Conservation (phyloP, 352 stramenopile species). For the Globisporangium sylvaticum region DNA sequence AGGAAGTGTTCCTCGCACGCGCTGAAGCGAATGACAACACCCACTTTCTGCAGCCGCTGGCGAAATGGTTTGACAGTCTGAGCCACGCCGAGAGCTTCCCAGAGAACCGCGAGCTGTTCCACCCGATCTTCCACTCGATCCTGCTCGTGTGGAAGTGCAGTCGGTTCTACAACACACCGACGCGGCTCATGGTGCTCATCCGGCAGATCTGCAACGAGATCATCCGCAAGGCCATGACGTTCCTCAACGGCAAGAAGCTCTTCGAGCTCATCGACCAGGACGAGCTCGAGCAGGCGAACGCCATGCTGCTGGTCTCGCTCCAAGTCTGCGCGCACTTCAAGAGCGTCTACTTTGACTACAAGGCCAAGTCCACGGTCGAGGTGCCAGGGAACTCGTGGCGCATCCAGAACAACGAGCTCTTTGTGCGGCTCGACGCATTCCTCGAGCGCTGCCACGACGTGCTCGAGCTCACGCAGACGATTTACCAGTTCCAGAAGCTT, state of each 20-base stretch:
- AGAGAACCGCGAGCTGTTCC: slow-evolving; percentile 70
- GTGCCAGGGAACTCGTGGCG: slow-evolving; percentile 86
- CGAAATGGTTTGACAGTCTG: slow-evolving; percentile 55
- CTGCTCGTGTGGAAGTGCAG: slow-evolving; percentile 90
- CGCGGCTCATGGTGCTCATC: slow-evolving; percentile 84
- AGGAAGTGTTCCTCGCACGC: slow-evolving; percentile 86
- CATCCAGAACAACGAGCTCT: slow-evolving; percentile 91
- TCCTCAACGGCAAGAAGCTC: slow-evolving; percentile 69
- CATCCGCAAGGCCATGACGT: slow-evolving; percentile 67
- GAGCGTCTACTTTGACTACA: slow-evolving; percentile 92
- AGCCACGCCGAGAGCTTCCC: slow-evolving; percentile 34
- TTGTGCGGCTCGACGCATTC: slow-evolving; percentile 88
- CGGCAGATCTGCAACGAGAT: slow-evolving; percentile 89
- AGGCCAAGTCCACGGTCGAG: slow-evolving; percentile 75
- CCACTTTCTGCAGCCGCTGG: slow-evolving; percentile 79
- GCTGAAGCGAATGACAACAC: slow-evolving; percentile 86
- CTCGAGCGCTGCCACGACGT: slow-evolving; percentile 91
- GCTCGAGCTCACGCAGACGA: slow-evolving; percentile 86
- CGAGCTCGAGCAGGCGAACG: slow-evolving; percentile 64
- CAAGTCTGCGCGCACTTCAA: slow-evolving; percentile 89
- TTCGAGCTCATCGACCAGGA: slow-evolving; percentile 82
- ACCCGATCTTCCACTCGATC: slow-evolving; percentile 84
- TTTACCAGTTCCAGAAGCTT: slow-evolving; percentile 88
- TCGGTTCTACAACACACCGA: slow-evolving; percentile 89
- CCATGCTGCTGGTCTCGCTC: slow-evolving; percentile 68